Base-by-base conservation (phyloP, 495 filamentous ascomycete genomes). In the Trichoderma erinaceum region DNA sequence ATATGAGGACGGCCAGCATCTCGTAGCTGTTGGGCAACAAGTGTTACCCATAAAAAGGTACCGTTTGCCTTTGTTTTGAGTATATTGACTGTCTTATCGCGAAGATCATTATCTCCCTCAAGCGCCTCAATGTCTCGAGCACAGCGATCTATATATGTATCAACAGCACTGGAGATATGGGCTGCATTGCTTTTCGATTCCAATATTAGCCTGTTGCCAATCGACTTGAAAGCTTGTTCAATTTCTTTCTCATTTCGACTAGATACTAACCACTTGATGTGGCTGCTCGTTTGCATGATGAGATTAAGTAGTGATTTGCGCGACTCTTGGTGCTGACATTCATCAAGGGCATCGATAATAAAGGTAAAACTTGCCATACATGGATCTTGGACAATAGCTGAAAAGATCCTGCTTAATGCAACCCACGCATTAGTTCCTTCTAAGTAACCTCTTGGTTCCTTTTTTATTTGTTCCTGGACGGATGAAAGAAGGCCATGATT, bases 271-370 rank as follows among this genome's bases (percentile, higher is more conserved):
- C 43, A 46, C 43, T 46, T 46, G 43, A 46, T 16, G 12, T 46
- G 12, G 43, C 12, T 18, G 12, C 43, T 46, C 12, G 43, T 46
- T 0, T 46, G 2, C 12, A 46, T 18, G 18, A 46, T 46, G 13
- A 46, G 18, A 15, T 35, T 38, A 13, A 65, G 16, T 4, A 21
- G 27, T 16, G 35, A 16, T 21, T 35, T 29, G 12, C 38, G 25
- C 2, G 27, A 29, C 21, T 65, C n/a, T 2, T 41, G 27, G 15
- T 29, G 27, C 5, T 63, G 68, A 61, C 79, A 83, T 70, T 84
- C 82, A 68, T 83, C 79, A 7, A 84, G 75, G 1, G 80, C 82
- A 70, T 84, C 82, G 43, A 83, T 72, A 21, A 38, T 38, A 13
- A 32, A 41, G n/a, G n/a, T 32, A 38, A 72, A 67, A 7, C 13